Evolutionary conservation across 2,329 filamentous ascomycete species (phyloP), one percentile per base, ranked within the genome.

Genomic region (Talaromyces verruculosus): DNA sequence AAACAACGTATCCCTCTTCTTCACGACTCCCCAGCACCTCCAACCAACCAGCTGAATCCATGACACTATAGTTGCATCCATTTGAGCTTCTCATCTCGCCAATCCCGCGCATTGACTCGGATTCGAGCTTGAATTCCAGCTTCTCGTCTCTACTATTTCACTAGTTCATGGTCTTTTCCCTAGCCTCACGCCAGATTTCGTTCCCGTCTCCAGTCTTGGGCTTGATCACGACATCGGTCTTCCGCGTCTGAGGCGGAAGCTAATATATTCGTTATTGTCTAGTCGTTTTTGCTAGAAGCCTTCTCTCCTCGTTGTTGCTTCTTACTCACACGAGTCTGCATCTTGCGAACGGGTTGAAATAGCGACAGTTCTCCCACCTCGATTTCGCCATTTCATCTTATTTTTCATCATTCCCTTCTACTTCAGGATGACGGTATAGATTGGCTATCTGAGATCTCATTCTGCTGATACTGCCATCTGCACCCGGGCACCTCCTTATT

Each of bases 171-270:
- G 15, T 33, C 17, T 19, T 35, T n/a, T 19, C 5, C 30, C 8
- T 55, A 55, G 51, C 51, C 30, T 33, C 17, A 55, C 51, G n/a
- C 51, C 51, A 55, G 30, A 35, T 35, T 37, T 22, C 8, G 28
- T 30, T 35, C 30, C 33, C 57, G 63, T n/a, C 49, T 61, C 41
- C 45, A 28, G 58, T 17, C n/a, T 30, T 61, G 35, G 60, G 49
- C 64, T 58, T 53, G 65, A 67, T 64, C 65, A 67, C 65, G 65
- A 67, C 61, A 67, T 67, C 61, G 65, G 2, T 33, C 57, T 11
- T 45, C 45, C 45, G 59, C 57, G 63, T 60, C 63, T 65, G 43
- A 41, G 49, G 59, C 49, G 53, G 43, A 47, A 63, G 45, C 17
- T 55, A 53, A 57, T 55, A 35, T 55, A 47, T 62, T 53, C 30